A percentile compares a stretch with the other conserved stretches of the same genome.
Evolutionary conservation across 179 eudicot species (phyloP).

Genomic region (Amaranthus tricolor): DNA sequence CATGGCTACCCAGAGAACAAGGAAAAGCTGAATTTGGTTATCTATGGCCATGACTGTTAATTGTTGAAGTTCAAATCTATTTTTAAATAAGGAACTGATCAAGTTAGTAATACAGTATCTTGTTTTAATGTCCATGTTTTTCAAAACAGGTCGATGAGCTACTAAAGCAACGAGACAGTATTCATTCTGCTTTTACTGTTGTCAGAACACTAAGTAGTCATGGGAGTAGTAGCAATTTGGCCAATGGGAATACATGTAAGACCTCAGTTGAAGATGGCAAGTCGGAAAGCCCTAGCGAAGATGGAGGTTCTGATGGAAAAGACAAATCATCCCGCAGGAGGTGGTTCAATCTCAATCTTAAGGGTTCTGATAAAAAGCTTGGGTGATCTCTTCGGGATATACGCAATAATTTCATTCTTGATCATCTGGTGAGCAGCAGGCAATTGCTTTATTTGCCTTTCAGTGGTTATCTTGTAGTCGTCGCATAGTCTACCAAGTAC

Average conservation of each 20-base stretch:
- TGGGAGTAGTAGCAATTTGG: slow-evolving; percentile 30
- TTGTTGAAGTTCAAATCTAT: too few relatives aligned
- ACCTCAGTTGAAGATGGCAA: slow-evolving; percentile 52
- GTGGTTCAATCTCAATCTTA: slow-evolving; percentile 88
- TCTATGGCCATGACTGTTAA: too few relatives aligned
- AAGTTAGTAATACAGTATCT: background rate
- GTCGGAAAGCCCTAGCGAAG: slow-evolving; percentile 72
- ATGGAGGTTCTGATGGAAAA: slow-evolving; percentile 79
- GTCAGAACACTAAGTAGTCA: slow-evolving; percentile 37
- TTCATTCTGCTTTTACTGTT: slow-evolving; percentile 83
- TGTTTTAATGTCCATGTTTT: slow-evolving; percentile 19
- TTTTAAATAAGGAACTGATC: background rate
- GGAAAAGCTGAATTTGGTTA: too few relatives aligned
- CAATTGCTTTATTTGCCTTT: slow-evolving; percentile 1
- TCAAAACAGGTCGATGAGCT: slow-evolving; percentile 84
- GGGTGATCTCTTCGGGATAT: slow-evolving; percentile 20
- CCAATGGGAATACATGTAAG: slow-evolving; percentile 73
- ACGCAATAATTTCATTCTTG: background rate
- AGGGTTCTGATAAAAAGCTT: slow-evolving; percentile 73
- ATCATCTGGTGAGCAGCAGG: slow-evolving; percentile 2
- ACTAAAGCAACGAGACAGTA: slow-evolving; percentile 75
- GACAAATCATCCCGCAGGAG: slow-evolving; percentile 75
- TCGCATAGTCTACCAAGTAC: slow-evolving; percentile 3
- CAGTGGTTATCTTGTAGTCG: slow-evolving; percentile 12
- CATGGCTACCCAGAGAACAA: too few relatives aligned